Conservation (phyloP, 192 early-diverging fungal species). For the Lobosporangium transversale region DNA sequence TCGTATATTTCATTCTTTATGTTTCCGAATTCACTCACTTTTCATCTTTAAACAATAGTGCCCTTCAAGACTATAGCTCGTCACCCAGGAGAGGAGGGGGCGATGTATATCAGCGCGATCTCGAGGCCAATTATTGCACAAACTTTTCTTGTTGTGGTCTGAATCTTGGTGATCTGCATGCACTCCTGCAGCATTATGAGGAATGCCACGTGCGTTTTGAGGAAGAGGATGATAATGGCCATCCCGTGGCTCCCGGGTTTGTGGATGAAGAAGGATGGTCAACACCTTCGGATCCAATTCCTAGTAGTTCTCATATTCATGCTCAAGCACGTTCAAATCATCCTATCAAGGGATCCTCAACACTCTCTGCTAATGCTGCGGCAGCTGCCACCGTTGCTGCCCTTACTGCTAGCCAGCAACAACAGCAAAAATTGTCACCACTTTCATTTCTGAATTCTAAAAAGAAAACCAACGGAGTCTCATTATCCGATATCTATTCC, state of each 20-base stretch:
- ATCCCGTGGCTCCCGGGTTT: constrained; percentile 42
- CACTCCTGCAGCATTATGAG: constrained; percentile 96
- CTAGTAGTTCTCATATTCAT: not conserved
- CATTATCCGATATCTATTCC: constrained; percentile 47
- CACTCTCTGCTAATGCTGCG: constrained; percentile 27
- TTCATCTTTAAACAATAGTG: constrained; percentile 4
- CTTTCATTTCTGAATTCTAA: constrained; percentile 35
- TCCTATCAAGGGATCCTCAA: not conserved
- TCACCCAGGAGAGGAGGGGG: constrained; percentile 41
- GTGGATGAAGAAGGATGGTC: constrained; percentile 53
- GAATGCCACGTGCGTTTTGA: constrained; percentile 93
- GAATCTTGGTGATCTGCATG: constrained; percentile 89
- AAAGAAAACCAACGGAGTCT: constrained; percentile 37
- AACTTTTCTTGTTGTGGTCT: constrained; percentile 97
- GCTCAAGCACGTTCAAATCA: not conserved
- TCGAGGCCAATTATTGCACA: constrained; percentile 92
- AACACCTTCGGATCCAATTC: constrained; percentile 14
- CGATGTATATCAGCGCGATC: constrained; percentile 66
- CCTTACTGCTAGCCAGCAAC: constrained; percentile 33
- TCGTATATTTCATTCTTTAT: not conserved
- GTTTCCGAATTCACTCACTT: not conserved
- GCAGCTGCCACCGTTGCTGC: constrained; percentile 48
- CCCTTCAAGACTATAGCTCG: constrained; percentile 43
- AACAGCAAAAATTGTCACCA: constrained; percentile 33
- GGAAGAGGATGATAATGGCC: constrained; percentile 68